These are phyloP conservation scores for Colletotrichum chrysophilum DNA, from an alignment of 2,329 filamentous ascomycete genomes.

Conservation along the genomic window DNA sequence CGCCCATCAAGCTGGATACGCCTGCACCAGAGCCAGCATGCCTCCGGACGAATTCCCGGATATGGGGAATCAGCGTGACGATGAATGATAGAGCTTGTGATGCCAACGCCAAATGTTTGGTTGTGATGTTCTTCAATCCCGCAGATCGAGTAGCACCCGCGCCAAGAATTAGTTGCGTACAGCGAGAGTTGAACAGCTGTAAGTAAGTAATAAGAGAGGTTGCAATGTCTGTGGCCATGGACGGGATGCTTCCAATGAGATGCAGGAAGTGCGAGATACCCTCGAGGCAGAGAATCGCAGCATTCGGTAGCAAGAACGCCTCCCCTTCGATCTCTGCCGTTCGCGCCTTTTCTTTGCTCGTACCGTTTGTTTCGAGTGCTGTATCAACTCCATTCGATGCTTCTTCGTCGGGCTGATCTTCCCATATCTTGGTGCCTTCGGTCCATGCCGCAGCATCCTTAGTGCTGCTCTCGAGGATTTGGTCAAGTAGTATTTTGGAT, in stretches of 20 bases:
- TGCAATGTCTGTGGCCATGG: slow-evolving; percentile 85
- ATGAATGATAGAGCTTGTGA: slow-evolving; percentile 90
- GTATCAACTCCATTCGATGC: slow-evolving; percentile 25
- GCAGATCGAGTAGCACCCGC: slow-evolving; percentile 89
- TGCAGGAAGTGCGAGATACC: slow-evolving; percentile 85
- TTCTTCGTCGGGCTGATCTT: slow-evolving; percentile 28
- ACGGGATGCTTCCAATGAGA: slow-evolving; percentile 84
- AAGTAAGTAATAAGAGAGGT: slow-evolving; percentile 82
- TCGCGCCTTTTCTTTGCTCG: slow-evolving; percentile 68
- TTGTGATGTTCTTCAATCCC: slow-evolving; percentile 94
- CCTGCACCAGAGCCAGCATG: slow-evolving; percentile 63
- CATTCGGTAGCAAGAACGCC: slow-evolving; percentile 83
- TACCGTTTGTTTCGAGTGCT: slow-evolving; percentile 51
- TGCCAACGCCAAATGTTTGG: slow-evolving; percentile 90
- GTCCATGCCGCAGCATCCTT: slow-evolving; percentile 73
- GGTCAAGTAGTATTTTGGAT: slow-evolving; percentile 64
- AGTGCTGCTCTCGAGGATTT: slow-evolving; percentile 73
- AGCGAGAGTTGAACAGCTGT: slow-evolving; percentile 92
- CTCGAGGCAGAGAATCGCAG: slow-evolving; percentile 79
- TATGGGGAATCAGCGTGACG: slow-evolving; percentile 84
- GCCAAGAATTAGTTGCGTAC: slow-evolving; percentile 94
- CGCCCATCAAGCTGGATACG: slow-evolving; percentile 69
- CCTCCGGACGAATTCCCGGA: slow-evolving; percentile 88
- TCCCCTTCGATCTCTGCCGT: slow-evolving; percentile 83
- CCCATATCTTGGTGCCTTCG: slow-evolving; percentile 64